Evolutionary conservation across 148 eudicot genomes (phyloP).

Genomic region (Spergularia bocconei): DNA sequence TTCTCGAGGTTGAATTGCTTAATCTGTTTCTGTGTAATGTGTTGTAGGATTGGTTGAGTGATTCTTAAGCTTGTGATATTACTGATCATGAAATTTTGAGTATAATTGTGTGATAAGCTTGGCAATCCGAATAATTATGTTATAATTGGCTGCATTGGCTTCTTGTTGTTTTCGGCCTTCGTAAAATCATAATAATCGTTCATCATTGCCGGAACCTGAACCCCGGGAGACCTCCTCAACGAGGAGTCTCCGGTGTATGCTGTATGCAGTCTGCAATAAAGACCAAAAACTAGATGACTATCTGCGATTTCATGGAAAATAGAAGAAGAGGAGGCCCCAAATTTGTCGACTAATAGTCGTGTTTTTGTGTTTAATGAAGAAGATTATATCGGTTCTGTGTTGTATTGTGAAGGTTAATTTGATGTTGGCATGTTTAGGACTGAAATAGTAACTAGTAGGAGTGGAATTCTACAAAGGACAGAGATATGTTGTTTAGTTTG

Average conservation of each 20-base stretch:
- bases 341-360: too few species aligned
- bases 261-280: too few species aligned
- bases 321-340: neutral
- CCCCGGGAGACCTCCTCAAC: too few species aligned
- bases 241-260: too few species aligned
- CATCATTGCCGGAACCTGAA: too few species aligned
- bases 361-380: too few species aligned
- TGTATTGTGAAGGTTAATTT: neutral
- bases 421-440: neutral
- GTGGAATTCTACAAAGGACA: neutral
- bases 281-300: neutral
- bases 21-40: too few species aligned
- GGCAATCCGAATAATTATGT: too few species aligned
- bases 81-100: neutral
- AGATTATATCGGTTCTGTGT: neutral
- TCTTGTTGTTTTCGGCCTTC: too few species aligned
- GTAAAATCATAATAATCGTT: too few species aligned
- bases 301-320: neutral
- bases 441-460: neutral
- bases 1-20: neutral
- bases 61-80: neutral
- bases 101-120: neutral
- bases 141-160: too few species aligned
- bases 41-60: neutral
- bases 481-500: neutral